phyloP scores from a whole-genome alignment of 2,329 filamentous ascomycete genomes.

The Nothopassalora personata region DNA sequence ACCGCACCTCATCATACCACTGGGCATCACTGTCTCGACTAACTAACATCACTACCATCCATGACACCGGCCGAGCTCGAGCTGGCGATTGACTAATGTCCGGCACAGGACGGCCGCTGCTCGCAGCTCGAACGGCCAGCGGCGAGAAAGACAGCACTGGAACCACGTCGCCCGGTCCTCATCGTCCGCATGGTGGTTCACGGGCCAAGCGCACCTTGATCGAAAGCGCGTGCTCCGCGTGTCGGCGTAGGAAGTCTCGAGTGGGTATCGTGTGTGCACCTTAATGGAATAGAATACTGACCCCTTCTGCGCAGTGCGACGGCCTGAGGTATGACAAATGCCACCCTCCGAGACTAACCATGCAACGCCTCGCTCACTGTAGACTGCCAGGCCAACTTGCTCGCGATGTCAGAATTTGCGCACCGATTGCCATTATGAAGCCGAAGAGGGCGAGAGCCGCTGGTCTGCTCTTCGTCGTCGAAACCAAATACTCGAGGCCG shows the following conservation, averaged over 20 bases:
- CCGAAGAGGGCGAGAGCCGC: conserved; percentile 32
- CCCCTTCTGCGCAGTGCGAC: conserved; percentile 19
- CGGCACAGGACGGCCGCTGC: conserved; percentile 17
- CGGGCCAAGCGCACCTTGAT: conserved; percentile 26
- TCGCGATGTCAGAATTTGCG: conserved; percentile 26
- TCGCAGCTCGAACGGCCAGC: conserved; percentile 19
- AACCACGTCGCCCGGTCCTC: conserved; percentile 11
- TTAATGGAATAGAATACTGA: conserved; percentile 3
- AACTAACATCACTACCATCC: not conserved
- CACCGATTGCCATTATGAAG: conserved; percentile 31
- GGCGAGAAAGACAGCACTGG: conserved; percentile 17
- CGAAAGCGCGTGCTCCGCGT: conserved; percentile 28
- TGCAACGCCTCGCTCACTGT: conserved; percentile 6
- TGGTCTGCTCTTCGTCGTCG: conserved; percentile 31
- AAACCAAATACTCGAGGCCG: conserved; percentile 28
- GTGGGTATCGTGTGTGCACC: conserved; percentile 14
- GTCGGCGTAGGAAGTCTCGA: conserved; percentile 25
- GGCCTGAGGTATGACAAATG: conserved; percentile 21
- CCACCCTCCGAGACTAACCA: not conserved
- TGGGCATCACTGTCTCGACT: too few species aligned
- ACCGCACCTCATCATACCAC: too few species aligned
- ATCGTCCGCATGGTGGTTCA: conserved; percentile 8
- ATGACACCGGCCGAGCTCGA: not conserved
- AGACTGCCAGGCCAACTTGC: conserved; percentile 25
- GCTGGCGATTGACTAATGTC: conserved; percentile 12